Conservation (phyloP, 768 basidiomycete genomes). For the Agaricus blazei region DNA sequence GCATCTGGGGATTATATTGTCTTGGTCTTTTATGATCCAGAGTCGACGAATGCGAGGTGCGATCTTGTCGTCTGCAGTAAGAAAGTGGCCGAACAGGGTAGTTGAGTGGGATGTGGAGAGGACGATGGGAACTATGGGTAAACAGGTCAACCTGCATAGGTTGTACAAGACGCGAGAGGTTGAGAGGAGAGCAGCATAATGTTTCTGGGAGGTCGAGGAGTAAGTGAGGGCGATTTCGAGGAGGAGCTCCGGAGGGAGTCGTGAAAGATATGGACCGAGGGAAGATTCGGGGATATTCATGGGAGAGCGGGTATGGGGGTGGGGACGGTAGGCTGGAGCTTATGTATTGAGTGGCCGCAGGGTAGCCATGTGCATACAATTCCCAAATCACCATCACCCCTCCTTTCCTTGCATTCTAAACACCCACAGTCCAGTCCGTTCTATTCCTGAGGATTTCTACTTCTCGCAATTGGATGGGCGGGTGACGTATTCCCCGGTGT, state of each 20-base stretch:
- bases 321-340: background rate
- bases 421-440: too few relatives aligned
- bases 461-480: too few relatives aligned
- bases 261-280: background rate
- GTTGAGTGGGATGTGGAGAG: background rate
- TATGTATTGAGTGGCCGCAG: background rate
- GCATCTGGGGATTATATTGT: background rate
- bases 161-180: background rate
- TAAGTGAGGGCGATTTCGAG: background rate
- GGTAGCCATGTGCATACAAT: too few relatives aligned
- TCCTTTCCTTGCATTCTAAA: too few relatives aligned
- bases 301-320: background rate
- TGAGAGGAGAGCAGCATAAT: background rate
- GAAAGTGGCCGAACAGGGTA: background rate
- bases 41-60: constrained; percentile 4
- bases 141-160: background rate
- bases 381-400: too few relatives aligned
- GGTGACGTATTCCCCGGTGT: too few relatives aligned
- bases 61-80: background rate
- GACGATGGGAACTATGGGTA: background rate
- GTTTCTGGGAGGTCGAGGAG: background rate
- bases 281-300: background rate
- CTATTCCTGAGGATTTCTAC: too few relatives aligned
- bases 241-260: constrained; percentile 1
- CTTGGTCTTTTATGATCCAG: background rate